A percentile compares a stretch with the other conserved stretches of the same genome.
Evolutionary conservation across 2,329 filamentous ascomycete genomes (phyloP).

Genomic region (Fusarium sp.): DNA sequence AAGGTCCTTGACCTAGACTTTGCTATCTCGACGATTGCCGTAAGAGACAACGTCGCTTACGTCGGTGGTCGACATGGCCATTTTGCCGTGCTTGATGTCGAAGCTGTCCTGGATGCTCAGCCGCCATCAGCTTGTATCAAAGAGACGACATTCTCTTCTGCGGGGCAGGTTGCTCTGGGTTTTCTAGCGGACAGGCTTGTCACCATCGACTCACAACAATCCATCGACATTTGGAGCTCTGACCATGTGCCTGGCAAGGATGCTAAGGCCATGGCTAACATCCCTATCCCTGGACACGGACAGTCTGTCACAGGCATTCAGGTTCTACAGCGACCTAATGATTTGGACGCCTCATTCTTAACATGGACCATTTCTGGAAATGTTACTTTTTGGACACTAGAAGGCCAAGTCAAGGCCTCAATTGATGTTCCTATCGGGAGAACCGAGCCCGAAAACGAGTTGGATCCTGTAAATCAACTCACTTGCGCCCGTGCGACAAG

Average conservation of each 20-base stretch:
- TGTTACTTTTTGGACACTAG: conserved; percentile 83
- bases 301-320: conserved; percentile 80
- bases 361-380: conserved; percentile 89
- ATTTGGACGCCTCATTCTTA: conserved; percentile 78
- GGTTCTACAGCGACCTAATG: conserved; percentile 70
- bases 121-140: conserved; percentile 54
- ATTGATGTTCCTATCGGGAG: conserved; percentile 79
- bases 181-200: conserved; percentile 76
- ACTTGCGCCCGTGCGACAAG: conserved; percentile 70
- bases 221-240: conserved; percentile 75
- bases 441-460: conserved; percentile 60
- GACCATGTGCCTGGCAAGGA: conserved; percentile 59
- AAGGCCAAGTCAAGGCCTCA: conserved; percentile 75
- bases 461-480: conserved; percentile 69
- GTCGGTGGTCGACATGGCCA: conserved; percentile 76
- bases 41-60: conserved; percentile 71
- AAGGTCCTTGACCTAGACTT: conserved; percentile 77
- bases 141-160: conserved; percentile 54
- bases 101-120: conserved; percentile 60
- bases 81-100: conserved; percentile 66
- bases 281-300: conserved; percentile 72
- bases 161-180: conserved; percentile 74
- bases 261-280: conserved; percentile 57
- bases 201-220: conserved; percentile 80
- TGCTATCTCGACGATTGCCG: conserved; percentile 73